Percentiles rank a stretch among this genome's conserved stretches.
Conservation (phyloP, 208 protist species). For the Pavlovales sp. region DNA sequence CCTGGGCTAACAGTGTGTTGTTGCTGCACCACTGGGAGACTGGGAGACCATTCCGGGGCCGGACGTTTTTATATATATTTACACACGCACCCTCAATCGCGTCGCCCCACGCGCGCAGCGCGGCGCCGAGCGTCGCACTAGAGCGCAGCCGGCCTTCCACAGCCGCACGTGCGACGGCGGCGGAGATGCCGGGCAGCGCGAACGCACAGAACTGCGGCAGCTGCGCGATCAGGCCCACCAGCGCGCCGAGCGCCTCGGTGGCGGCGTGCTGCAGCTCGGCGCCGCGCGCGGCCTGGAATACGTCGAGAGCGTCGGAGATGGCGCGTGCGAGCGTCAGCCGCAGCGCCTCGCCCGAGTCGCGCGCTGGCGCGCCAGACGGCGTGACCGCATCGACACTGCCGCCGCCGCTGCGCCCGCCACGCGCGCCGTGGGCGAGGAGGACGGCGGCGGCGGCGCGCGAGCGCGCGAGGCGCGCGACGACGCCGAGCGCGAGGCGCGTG, state of each 20-base stretch:
- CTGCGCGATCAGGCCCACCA: not conserved
- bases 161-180: too few relatives aligned
- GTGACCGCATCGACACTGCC: too few relatives aligned
- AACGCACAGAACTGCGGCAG: not conserved
- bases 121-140: not conserved
- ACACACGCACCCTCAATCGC: not conserved
- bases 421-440: not conserved
- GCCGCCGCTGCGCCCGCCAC: too few relatives aligned
- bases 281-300: not conserved
- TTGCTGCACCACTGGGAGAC: too few relatives aligned
- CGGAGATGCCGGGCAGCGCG: not conserved
- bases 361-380: too few relatives aligned
- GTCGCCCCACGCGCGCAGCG: not conserved
- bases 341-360: too few relatives aligned
- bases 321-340: not conserved
- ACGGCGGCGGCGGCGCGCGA: too few relatives aligned
- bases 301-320: not conserved
- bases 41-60: too few relatives aligned
- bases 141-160: not conserved
- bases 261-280: not conserved
- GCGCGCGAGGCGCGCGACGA: not conserved
- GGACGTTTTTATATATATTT: too few relatives aligned
- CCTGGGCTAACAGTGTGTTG: not conserved
- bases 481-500: not conserved
- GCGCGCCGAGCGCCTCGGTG: not conserved